A percentile compares a stretch with the other conserved stretches of the same genome.
Conservation (phyloP, 2,329 filamentous ascomycete species). For the Mycosphaerelloides madeirae region DNA sequence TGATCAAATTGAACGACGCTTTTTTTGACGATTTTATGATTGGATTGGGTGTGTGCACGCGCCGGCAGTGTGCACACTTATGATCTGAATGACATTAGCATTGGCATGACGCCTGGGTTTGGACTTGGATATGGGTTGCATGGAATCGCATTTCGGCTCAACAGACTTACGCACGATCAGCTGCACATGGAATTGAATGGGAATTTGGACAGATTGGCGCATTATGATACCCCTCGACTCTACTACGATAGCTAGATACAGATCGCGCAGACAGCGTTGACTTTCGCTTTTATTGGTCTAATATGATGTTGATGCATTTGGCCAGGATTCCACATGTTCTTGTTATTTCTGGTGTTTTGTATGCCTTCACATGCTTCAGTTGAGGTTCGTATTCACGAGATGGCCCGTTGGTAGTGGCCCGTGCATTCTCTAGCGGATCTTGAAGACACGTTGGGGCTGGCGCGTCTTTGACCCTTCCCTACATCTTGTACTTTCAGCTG, state of each 20-base stretch:
- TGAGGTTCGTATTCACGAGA: background rate
- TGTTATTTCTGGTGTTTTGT: background rate
- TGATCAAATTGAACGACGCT: background rate
- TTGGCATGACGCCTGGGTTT: constrained; percentile 2
- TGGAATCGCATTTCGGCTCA: constrained; percentile 7
- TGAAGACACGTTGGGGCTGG: background rate
- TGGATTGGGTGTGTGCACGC: background rate
- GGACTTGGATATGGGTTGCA: background rate
- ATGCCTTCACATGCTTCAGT: background rate
- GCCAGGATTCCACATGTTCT: background rate
- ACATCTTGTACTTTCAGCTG: no score
- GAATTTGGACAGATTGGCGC: constrained; percentile 1
- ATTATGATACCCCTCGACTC: constrained; percentile 9
- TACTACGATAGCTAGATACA: constrained; percentile 1
- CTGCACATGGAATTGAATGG: background rate
- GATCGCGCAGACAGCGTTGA: background rate
- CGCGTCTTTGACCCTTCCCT: background rate
- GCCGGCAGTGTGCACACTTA: constrained; percentile 7
- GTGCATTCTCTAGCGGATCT: background rate
- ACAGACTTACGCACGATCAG: constrained; percentile 6
- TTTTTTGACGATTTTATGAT: constrained; percentile 3
- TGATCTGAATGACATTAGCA: constrained; percentile 1
- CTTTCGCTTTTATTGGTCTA: background rate
- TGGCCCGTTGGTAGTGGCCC: background rate
- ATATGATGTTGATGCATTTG: no score